Conservation (phyloP, 768 basidiomycete genomes). For the Suillus decipiens region DNA sequence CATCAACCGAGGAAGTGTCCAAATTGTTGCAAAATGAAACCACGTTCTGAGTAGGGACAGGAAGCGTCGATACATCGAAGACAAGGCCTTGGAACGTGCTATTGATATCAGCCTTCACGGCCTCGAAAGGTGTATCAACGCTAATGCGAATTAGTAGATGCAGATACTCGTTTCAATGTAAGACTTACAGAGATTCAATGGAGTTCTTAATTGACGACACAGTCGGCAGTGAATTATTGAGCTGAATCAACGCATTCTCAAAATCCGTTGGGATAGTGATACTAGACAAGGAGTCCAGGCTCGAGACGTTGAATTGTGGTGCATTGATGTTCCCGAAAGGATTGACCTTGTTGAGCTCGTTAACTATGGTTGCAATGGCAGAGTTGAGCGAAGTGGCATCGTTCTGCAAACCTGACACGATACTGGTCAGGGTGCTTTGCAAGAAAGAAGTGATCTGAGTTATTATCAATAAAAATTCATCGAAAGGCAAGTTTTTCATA, state of each 20-base stretch:
- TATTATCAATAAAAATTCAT: slow-evolving; percentile 14
- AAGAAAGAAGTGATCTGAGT: slow-evolving; percentile 72
- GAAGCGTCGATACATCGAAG: slow-evolving; percentile 72
- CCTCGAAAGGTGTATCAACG: slow-evolving; percentile 85
- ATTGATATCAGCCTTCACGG: slow-evolving; percentile 87
- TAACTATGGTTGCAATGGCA: slow-evolving; percentile 61
- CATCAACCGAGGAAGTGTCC: slow-evolving; percentile 85
- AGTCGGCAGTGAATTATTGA: slow-evolving; percentile 83
- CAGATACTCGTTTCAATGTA: neutral
- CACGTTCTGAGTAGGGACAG: slow-evolving; percentile 69
- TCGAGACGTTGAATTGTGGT: slow-evolving; percentile 76
- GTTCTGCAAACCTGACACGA: slow-evolving; percentile 73
- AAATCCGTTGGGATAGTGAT: slow-evolving; percentile 81
- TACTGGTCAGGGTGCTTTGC: slow-evolving; percentile 52
- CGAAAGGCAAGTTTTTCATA: slow-evolving; percentile 36
- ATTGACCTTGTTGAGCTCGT: slow-evolving; percentile 74
- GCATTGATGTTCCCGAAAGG: slow-evolving; percentile 68
- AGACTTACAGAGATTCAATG: slow-evolving; percentile 65
- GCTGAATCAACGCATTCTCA: slow-evolving; percentile 64
- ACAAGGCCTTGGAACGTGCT: slow-evolving; percentile 73
- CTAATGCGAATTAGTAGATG: slow-evolving; percentile 35
- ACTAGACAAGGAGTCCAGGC: slow-evolving; percentile 71
- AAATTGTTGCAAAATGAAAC: slow-evolving; percentile 77
- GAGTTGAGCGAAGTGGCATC: slow-evolving; percentile 70
- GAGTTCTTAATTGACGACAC: slow-evolving; percentile 71